A percentile compares a stretch with the other conserved stretches of the same genome.
Conservation (phyloP, 2,329 filamentous ascomycete genomes). For the Trichoderma endophyticum region DNA sequence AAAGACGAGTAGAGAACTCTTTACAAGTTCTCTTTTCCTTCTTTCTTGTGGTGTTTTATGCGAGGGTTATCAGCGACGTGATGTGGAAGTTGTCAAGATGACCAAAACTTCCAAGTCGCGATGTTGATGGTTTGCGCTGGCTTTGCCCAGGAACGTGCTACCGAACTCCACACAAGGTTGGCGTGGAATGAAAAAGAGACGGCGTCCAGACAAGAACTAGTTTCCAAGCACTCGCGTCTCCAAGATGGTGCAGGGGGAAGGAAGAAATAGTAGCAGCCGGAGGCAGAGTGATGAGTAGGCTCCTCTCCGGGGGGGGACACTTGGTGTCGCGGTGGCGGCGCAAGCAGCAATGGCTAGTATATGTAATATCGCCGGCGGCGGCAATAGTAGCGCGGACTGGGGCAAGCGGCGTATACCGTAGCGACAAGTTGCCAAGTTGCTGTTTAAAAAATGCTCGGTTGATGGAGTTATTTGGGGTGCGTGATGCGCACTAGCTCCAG, state of each 20-base stretch:
- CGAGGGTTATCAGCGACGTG: constrained; percentile 15
- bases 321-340: constrained; percentile 34
- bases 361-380: constrained; percentile 34
- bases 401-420: constrained; percentile 4
- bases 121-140: constrained; percentile 32
- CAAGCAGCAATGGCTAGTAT: constrained; percentile 27
- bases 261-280: constrained; percentile 13
- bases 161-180: constrained; percentile 30
- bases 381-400: constrained; percentile 32
- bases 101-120: constrained; percentile 29
- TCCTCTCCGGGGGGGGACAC: constrained; percentile 14
- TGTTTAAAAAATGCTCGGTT: constrained; percentile 15
- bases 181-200: constrained; percentile 24
- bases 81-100: constrained; percentile 21
- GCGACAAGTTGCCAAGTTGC: constrained; percentile 3
- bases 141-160: constrained; percentile 34
- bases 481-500: constrained; percentile 18
- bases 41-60: background rate
- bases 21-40: background rate
- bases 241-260: constrained; percentile 25
- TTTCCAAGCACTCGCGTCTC: constrained; percentile 31
- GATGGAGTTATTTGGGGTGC: constrained; percentile 13
- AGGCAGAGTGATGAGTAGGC: constrained; percentile 24
- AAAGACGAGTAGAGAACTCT: constrained; percentile 3
- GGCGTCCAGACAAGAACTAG: constrained; percentile 33